Evolutionary conservation across 441 rosid genomes (phyloP).

Genomic region (Heliophila coronopifolia): DNA sequence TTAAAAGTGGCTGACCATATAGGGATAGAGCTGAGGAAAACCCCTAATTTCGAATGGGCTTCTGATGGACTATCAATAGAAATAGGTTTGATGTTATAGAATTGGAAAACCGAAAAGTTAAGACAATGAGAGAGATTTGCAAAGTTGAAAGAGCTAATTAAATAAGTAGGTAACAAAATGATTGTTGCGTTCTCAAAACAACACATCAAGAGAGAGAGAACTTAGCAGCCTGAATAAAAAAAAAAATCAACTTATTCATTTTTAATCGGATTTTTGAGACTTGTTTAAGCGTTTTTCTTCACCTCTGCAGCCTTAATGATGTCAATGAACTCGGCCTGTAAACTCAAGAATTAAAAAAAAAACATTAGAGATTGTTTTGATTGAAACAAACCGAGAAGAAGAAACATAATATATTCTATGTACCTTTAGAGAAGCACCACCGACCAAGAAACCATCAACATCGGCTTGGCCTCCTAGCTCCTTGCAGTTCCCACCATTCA

Average conservation of each 20-base stretch:
- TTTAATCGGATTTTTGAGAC: slow-evolving; percentile 3
- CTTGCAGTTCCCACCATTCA: slow-evolving; percentile 57
- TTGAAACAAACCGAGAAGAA: background rate
- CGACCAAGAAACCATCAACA: slow-evolving; percentile 72
- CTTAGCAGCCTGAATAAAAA: no score
- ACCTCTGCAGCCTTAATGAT: slow-evolving; percentile 34
- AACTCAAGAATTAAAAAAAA: background rate
- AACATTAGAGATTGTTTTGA: background rate
- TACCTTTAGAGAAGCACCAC: slow-evolving; percentile 57
- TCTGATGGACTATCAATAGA: no score
- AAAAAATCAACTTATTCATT: slow-evolving; percentile 23
- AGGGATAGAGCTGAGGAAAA: no score
- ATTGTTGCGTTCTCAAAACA: slow-evolving; percentile 7
- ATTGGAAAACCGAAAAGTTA: no score
- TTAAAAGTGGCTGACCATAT: no score
- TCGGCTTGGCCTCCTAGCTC: slow-evolving; percentile 55
- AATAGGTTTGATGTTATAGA: no score
- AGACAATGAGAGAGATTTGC: no score
- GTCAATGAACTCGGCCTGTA: slow-evolving; percentile 35
- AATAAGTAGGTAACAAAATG: slow-evolving; percentile 2
- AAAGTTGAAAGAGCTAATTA: background rate
- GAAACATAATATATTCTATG: background rate
- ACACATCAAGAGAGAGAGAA: background rate
- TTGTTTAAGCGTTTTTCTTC: slow-evolving; percentile 28
- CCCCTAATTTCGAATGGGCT: no score